Evolutionary conservation across 441 rosid species (phyloP), one percentile per base, ranked within the genome.

Genomic region (Croton setiger): DNA sequence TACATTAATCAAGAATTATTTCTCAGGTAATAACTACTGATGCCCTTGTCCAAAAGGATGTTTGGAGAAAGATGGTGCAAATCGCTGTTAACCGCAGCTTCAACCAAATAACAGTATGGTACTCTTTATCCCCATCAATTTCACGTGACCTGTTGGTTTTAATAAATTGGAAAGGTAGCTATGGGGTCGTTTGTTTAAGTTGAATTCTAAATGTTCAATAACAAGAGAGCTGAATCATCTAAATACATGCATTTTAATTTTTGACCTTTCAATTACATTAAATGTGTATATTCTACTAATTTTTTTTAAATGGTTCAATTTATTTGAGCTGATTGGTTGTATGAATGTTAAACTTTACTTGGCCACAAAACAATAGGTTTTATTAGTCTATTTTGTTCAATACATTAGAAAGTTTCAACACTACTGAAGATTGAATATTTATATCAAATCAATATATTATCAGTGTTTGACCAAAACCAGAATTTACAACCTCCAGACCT

Each of bases 51-150:
- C 80, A 88, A 69, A 82, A 86, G 82, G 95, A 90, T 80, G 84
- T 87, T 62, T 95, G 98, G 98, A 89, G 93, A 80, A 87, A 83
- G 85, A 92, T 95, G 97, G 96, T 92, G 20, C 86, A 78, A 74
- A 76, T 79, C 69, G 87, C 98, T 14, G 99, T 95, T 18, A 82
- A 86, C 84, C 84, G 97, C 63, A 95, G 99, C 76, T 95, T 95
- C 82, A 92, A 95, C 88, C 99, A 90, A 77, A 89, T 95, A 76
- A 95, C 97, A 69, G 98, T 95, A 88, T 41, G 90, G 53, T 58
- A 48, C 33, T 74, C 44, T 43, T 72, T 9, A 12, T 18, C 52
- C 1, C 1, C 14, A n/a, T 39, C 47, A 71, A 66, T 58, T 55
- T 52, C 60, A 45, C n/a, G 44, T 47, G 51, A 8, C 1, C 15